Conservation (phyloP, 495 filamentous ascomycete genomes). For the Penicillium atrosanguineum region DNA sequence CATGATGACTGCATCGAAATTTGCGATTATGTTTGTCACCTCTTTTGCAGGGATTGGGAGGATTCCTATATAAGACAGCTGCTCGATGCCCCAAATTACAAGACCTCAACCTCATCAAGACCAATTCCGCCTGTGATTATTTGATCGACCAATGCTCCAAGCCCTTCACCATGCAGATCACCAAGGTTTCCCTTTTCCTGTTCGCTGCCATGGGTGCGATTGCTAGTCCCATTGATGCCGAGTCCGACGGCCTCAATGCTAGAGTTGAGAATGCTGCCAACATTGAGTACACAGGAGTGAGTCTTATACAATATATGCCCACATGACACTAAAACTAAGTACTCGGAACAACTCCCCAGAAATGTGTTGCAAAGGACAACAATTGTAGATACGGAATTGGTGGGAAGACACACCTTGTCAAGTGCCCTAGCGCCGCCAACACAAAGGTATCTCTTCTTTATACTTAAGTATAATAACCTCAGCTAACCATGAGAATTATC, state of each 20-base stretch:
- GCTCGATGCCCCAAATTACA: not conserved
- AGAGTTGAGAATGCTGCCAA: not conserved
- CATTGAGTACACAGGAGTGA: not conserved
- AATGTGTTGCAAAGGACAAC: constrained; percentile 1
- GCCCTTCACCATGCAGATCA: constrained; percentile 3
- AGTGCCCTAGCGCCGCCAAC: not conserved
- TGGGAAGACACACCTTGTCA: not conserved
- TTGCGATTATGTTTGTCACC: not conserved
- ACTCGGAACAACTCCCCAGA: not conserved
- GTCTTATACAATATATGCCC: not conserved
- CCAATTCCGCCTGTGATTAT: not conserved
- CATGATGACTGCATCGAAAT: not conserved
- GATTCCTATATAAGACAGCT: constrained; percentile 2
- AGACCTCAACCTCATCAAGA: constrained; percentile 1
- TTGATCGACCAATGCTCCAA: not conserved
- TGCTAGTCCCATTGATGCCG: constrained; percentile 2
- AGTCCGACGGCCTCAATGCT: not conserved
- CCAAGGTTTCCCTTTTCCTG: constrained; percentile 1
- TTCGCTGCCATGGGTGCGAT: constrained; percentile 3
- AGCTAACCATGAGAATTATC: not conserved
- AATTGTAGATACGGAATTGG: not conserved
- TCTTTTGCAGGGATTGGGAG: not conserved
- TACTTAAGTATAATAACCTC: not conserved
- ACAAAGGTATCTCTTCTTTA: not conserved
- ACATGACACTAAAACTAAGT: not conserved